phyloP scores from a whole-genome alignment of 441 rosid genomes.

The Omphalea diandra region DNA sequence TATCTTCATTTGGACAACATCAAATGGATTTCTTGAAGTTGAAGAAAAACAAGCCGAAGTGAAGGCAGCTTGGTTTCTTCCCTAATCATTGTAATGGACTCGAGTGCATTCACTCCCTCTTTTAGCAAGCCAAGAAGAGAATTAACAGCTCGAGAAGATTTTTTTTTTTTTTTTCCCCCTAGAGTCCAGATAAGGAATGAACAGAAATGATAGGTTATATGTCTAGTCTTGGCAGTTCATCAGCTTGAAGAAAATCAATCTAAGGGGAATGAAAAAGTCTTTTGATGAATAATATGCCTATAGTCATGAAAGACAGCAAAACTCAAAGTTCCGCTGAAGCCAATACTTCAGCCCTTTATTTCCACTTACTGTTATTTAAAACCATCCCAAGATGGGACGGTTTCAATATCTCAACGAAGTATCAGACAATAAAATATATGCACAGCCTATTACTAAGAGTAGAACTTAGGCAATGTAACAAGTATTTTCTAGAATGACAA shows the following conservation, averaged over 20 bases:
- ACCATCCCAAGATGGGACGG: neutral
- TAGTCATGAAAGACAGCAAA: neutral
- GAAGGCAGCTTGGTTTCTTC: neutral
- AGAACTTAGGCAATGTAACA: neutral
- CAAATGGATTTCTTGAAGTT: neutral
- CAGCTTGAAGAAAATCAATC: neutral
- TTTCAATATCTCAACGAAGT: constrained; percentile 1
- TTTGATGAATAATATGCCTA: neutral
- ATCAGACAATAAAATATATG: neutral
- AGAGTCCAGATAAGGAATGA: neutral
- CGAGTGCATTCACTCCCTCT: neutral
- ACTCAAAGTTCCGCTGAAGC: neutral
- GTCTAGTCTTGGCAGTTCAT: neutral
- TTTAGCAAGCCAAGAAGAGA: neutral
- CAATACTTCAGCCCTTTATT: neutral
- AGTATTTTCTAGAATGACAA: neutral
- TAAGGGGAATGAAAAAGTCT: neutral
- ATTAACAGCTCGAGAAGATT: neutral
- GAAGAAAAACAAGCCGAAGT: neutral
- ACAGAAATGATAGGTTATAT: neutral
- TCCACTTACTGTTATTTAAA: neutral
- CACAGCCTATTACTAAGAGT: neutral
- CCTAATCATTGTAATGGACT: neutral
- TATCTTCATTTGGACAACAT: neutral
- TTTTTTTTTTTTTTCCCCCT: too few species aligned